Percentiles rank a stretch among this genome's conserved stretches.
Evolutionary conservation across 371 early-diverging fungal species (phyloP).

Genomic region (Apophysomyces ossiformis): DNA sequence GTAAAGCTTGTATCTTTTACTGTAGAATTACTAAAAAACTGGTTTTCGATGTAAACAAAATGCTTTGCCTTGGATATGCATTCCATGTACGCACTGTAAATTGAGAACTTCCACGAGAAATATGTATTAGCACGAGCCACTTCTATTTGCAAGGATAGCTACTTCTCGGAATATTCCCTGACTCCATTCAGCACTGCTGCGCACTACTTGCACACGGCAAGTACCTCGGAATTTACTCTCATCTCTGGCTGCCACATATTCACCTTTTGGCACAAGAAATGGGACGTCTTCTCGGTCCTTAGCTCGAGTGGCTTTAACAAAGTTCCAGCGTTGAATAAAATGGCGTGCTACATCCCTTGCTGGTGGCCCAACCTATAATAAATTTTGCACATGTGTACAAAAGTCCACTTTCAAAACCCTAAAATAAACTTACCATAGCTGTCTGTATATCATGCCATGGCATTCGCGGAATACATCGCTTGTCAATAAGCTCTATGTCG

Average conservation of each 20-base stretch:
- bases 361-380: slow-evolving; percentile 62
- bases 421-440: slow-evolving; percentile 53
- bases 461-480: slow-evolving; percentile 70
- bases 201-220: slow-evolving; percentile 71
- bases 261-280: slow-evolving; percentile 79
- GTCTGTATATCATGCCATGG: slow-evolving; percentile 94
- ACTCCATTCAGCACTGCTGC: slow-evolving; percentile 75
- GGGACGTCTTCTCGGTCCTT: slow-evolving; percentile 64
- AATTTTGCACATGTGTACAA: background rate
- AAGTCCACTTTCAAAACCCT: background rate
- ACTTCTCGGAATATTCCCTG: slow-evolving; percentile 62
- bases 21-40: slow-evolving; percentile 82
- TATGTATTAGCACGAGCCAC: background rate
- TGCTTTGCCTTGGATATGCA: slow-evolving; percentile 80
- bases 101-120: slow-evolving; percentile 61
- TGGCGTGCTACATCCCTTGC: slow-evolving; percentile 88
- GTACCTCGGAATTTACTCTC: slow-evolving; percentile 67
- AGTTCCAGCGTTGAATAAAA: slow-evolving; percentile 94
- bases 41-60: slow-evolving; percentile 95
- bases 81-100: slow-evolving; percentile 83
- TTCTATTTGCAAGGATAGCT: slow-evolving; percentile 6
- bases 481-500: slow-evolving; percentile 40
- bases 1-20: background rate
- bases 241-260: slow-evolving; percentile 69
- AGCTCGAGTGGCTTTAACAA: slow-evolving; percentile 72